phyloP scores from a whole-genome alignment of 2,329 filamentous ascomycete genomes.

The Alternaria sp. region DNA sequence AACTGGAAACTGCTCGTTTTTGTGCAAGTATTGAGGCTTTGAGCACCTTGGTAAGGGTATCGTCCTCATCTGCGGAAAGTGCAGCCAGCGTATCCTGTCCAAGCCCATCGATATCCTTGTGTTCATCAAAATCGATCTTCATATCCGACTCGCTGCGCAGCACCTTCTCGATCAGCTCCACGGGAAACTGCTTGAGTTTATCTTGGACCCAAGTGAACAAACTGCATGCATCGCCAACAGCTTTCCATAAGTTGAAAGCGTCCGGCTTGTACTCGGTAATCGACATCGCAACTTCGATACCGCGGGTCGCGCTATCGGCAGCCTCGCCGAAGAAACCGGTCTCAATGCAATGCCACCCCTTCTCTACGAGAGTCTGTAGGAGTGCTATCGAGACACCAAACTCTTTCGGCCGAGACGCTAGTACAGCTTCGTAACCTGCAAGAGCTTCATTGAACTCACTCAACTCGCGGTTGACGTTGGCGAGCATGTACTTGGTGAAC shows the following conservation, averaged over 20 bases:
- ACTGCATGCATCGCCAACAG: conserved; percentile 84
- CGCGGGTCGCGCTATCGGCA: conserved; percentile 70
- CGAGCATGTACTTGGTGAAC: conserved; percentile 97
- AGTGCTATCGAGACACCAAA: conserved; percentile 87
- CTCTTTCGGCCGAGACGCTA: conserved; percentile 71
- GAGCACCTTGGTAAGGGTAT: conserved; percentile 62
- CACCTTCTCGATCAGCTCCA: conserved; percentile 62
- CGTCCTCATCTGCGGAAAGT: conserved; percentile 22
- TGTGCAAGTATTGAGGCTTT: conserved; percentile 81
- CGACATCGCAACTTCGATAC: conserved; percentile 69
- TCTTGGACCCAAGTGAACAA: conserved; percentile 81
- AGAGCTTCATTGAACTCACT: conserved; percentile 89
- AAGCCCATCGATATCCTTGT: conserved; percentile 74
- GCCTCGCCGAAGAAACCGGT: conserved; percentile 88
- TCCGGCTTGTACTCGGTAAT: conserved; percentile 67
- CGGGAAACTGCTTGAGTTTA: conserved; percentile 68
- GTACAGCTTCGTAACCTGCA: conserved; percentile 74
- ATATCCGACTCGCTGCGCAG: conserved; percentile 59
- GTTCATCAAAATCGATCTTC: conserved; percentile 60
- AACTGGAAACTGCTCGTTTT: conserved; percentile 81
- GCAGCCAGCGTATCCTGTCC: conserved; percentile 48
- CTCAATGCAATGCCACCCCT: conserved; percentile 75
- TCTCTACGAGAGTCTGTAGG: conserved; percentile 86
- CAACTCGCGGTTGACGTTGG: conserved; percentile 90
- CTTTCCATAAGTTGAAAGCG: conserved; percentile 96